phyloP scores from a whole-genome alignment of 768 basidiomycete genomes.

The Sporobolomyces phaffii region DNA sequence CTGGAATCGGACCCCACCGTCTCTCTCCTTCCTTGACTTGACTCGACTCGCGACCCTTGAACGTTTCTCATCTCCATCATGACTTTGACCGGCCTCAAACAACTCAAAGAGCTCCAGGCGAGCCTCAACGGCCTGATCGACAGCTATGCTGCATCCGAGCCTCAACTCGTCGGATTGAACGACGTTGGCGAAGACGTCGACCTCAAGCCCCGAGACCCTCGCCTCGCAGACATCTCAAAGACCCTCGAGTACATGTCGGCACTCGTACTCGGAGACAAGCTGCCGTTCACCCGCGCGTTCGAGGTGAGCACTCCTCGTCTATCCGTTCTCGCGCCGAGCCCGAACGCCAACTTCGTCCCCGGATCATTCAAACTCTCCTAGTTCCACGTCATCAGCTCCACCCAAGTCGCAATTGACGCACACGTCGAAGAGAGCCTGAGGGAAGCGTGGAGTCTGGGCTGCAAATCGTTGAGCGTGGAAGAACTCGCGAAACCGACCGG shows the following conservation, averaged over 20 bases:
- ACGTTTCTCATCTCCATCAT: not conserved
- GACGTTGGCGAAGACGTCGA: not conserved
- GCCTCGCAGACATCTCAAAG: not conserved
- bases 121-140: not conserved
- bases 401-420: constrained; percentile 44
- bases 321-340: not conserved
- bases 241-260: not conserved
- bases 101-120: not conserved
- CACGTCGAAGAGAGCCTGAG: constrained; percentile 50
- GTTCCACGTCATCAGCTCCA: constrained; percentile 37
- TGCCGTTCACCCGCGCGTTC: not conserved
- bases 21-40: not conserved
- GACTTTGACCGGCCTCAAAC: not conserved
- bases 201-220: not conserved
- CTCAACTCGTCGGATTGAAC: not conserved
- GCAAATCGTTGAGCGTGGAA: constrained; percentile 43
- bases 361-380: constrained; percentile 10
- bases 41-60: not conserved
- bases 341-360: not conserved
- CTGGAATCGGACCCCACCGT: not conserved
- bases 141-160: not conserved
- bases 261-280: not conserved
- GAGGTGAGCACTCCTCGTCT: not conserved
- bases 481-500: constrained; percentile 47
- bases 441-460: constrained; percentile 45